These are phyloP conservation scores for Talaromyces islandicus DNA, from an alignment of 2,329 filamentous ascomycete species.

Conservation along the genomic window DNA sequence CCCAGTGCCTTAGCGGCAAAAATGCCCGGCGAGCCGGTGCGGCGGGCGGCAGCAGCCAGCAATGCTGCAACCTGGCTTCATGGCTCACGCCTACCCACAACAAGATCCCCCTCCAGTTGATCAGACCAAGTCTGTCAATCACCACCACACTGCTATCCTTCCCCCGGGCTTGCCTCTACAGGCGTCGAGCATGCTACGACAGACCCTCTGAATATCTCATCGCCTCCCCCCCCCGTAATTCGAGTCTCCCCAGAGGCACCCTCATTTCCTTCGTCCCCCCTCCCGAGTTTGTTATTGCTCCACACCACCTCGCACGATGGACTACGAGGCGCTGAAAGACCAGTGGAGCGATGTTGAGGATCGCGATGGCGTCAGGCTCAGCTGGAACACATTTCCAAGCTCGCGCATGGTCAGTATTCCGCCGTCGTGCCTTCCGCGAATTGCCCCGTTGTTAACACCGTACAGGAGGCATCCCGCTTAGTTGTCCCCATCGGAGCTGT, in stretches of 20 bases:
- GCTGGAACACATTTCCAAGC: slow-evolving; percentile 98
- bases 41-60: slow-evolving; percentile 27
- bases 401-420: slow-evolving; percentile 74
- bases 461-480: slow-evolving; percentile 82
- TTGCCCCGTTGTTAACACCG: slow-evolving; percentile 9
- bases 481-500: slow-evolving; percentile 94
- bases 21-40: too few species aligned
- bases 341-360: slow-evolving; percentile 97
- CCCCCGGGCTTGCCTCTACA: slow-evolving; percentile 23
- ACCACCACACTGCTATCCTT: slow-evolving; percentile 19
- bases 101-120: slow-evolving; percentile 25
- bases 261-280: slow-evolving; percentile 12
- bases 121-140: slow-evolving; percentile 9
- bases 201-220: slow-evolving; percentile 13
- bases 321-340: slow-evolving; percentile 89
- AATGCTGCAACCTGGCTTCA: slow-evolving; percentile 43
- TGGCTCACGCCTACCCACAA: slow-evolving; percentile 21
- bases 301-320: slow-evolving; percentile 53
- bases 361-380: slow-evolving; percentile 87
- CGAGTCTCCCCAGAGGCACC: slow-evolving; percentile 14
- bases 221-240: slow-evolving; percentile 12
- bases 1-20: slow-evolving; percentile 11
- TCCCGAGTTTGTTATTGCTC: slow-evolving; percentile 12
- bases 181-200: slow-evolving; percentile 26
- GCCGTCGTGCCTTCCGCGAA: slow-evolving; percentile 11